These are phyloP conservation scores for Gossypium gossypioides DNA, from an alignment of 441 rosid species.

Conservation along the genomic window DNA sequence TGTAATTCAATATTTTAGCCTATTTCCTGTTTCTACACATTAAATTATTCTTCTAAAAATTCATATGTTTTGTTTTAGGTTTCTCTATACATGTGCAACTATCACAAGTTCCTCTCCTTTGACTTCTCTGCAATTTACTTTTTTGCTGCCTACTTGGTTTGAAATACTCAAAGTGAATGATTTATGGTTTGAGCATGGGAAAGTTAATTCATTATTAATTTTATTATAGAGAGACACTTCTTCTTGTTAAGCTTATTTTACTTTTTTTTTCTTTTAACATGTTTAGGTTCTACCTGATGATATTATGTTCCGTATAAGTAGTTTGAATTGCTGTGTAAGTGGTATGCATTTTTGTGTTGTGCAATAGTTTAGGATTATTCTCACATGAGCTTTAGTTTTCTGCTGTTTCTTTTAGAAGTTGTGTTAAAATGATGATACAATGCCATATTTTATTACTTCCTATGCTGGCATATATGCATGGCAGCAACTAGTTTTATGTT, in stretches of 20 bases:
- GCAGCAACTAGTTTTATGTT: background rate
- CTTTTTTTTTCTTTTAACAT: background rate
- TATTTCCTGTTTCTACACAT: background rate
- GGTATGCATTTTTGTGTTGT: background rate
- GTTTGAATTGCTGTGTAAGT: background rate
- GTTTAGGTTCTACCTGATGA: background rate
- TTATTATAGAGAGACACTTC: background rate
- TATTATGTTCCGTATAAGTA: background rate
- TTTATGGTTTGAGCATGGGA: background rate
- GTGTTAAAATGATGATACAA: background rate
- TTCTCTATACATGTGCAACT: background rate
- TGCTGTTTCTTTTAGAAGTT: background rate
- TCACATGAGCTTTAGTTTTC: background rate
- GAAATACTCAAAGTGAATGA: background rate
- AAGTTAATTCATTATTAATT: background rate
- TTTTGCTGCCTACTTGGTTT: conserved; percentile 5
- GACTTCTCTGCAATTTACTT: background rate
- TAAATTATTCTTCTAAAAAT: background rate
- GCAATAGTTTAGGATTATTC: background rate
- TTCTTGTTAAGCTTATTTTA: background rate
- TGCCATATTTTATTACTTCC: background rate
- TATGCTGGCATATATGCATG: background rate
- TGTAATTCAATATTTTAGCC: background rate
- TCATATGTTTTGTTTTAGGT: background rate
- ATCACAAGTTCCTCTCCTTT: background rate